phyloP scores from a whole-genome alignment of 1,139 yeast genomes.

The Geotrichum carabidarum region DNA sequence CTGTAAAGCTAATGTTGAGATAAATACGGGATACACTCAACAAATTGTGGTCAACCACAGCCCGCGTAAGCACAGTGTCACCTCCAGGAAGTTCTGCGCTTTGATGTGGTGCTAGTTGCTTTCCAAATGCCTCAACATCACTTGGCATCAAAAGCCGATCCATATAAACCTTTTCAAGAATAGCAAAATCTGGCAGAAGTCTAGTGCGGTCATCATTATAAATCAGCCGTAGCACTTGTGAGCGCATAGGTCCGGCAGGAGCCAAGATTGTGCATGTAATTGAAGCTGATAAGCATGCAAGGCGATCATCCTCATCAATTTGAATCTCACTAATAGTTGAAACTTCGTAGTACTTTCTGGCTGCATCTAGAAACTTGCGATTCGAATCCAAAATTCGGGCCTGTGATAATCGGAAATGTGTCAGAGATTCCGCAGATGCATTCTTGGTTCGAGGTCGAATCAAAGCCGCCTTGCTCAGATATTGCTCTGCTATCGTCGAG shows the following conservation, averaged over 20 bases:
- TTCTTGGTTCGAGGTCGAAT: constrained; percentile 25
- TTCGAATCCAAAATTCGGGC: constrained; percentile 36
- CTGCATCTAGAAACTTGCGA: constrained; percentile 35
- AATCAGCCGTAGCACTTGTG: constrained; percentile 32
- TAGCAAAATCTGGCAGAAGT: constrained; percentile 25
- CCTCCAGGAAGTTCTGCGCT: constrained; percentile 32
- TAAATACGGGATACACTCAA: constrained; percentile 36
- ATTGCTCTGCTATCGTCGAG: constrained; percentile 33
- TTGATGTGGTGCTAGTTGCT: constrained; percentile 31
- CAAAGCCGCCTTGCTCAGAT: constrained; percentile 33
- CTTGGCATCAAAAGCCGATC: constrained; percentile 32
- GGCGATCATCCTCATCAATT: constrained; percentile 31
- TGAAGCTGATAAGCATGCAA: constrained; percentile 34
- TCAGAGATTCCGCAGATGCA: constrained; percentile 22
- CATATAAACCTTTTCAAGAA: constrained; percentile 33
- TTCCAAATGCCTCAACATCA: constrained; percentile 31
- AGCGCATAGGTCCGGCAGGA: constrained; percentile 38
- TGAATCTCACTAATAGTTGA: constrained; percentile 28
- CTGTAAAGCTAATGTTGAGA: constrained; percentile 31
- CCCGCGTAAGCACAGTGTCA: constrained; percentile 33
- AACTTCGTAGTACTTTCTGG: constrained; percentile 34
- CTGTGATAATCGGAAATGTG: constrained; percentile 35
- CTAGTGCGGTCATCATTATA: constrained; percentile 35
- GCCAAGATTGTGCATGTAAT: constrained; percentile 34
- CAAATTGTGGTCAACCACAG: constrained; percentile 38